Conservation (phyloP, 345 rosid species). For the Zanthoxylum bungeanum region DNA sequence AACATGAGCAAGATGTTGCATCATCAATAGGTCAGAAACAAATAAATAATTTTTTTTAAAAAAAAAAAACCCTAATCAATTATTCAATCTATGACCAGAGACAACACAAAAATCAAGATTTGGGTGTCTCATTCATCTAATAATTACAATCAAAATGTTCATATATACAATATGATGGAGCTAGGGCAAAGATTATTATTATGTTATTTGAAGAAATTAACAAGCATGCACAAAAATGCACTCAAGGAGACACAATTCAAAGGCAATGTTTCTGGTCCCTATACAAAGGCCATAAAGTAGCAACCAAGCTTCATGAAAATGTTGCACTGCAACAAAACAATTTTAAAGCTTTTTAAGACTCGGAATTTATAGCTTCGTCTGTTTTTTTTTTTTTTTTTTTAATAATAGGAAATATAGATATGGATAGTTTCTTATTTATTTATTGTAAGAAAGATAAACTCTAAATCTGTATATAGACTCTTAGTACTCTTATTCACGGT, state of each 20-base stretch:
- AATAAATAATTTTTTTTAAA: too few relatives aligned
- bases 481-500: too few relatives aligned
- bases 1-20: constrained; percentile 11
- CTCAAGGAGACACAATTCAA: constrained; percentile 44
- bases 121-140: background rate
- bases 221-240: constrained; percentile 14
- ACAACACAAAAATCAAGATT: background rate
- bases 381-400: too few relatives aligned
- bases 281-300: constrained; percentile 21
- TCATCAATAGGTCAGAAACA: background rate
- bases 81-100: background rate
- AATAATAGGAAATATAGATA: too few relatives aligned
- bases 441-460: too few relatives aligned
- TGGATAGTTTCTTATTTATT: too few relatives aligned
- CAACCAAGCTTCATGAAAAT: constrained; percentile 37
- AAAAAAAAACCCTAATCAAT: background rate
- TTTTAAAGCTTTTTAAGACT: too few relatives aligned
- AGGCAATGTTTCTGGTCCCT: constrained; percentile 44
- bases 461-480: too few relatives aligned
- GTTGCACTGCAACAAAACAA: constrained; percentile 24
- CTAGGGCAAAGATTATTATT: background rate
- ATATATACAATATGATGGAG: background rate
- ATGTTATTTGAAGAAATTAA: background rate
- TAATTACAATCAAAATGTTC: constrained; percentile 1
- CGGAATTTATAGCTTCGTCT: too few relatives aligned